Evolutionary conservation across 2,329 filamentous ascomycete species (phyloP).

Genomic region (Trichoderma guizhouense): DNA sequence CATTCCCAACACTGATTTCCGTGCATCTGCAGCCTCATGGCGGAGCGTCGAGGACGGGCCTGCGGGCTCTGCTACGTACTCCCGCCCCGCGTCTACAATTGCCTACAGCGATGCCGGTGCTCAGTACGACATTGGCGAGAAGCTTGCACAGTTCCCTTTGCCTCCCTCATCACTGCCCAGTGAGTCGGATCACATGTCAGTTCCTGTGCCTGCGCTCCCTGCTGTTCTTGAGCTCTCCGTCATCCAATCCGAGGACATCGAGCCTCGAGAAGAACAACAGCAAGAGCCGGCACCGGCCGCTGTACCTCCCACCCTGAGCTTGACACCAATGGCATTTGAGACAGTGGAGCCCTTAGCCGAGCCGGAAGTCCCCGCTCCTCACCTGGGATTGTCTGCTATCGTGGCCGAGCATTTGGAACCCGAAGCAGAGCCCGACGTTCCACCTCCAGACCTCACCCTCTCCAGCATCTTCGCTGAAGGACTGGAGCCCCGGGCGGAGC

Average conservation of each 20-base stretch:
- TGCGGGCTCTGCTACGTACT: slow-evolving; percentile 22
- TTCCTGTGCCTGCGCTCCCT: slow-evolving; percentile 31
- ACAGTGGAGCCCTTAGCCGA: slow-evolving; percentile 41
- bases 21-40: slow-evolving; percentile 27
- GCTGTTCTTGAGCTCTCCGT: slow-evolving; percentile 44
- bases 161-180: slow-evolving; percentile 43
- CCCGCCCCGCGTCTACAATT: slow-evolving; percentile 45
- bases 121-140: slow-evolving; percentile 52
- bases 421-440: slow-evolving; percentile 24
- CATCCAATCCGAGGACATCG: slow-evolving; percentile 44
- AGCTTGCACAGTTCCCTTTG: slow-evolving; percentile 52
- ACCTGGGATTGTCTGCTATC: slow-evolving; percentile 29
- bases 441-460: slow-evolving; percentile 23
- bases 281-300: slow-evolving; percentile 24
- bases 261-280: slow-evolving; percentile 39
- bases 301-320: slow-evolving; percentile 33
- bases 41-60: slow-evolving; percentile 23
- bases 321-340: slow-evolving; percentile 36
- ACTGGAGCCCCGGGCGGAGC: slow-evolving; percentile 31
- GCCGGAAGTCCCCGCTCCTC: slow-evolving; percentile 22
- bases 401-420: slow-evolving; percentile 29
- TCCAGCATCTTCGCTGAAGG: slow-evolving; percentile 28
- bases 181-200: background rate
- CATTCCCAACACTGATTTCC: slow-evolving; percentile 29
- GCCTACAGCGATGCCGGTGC: slow-evolving; percentile 53